These are phyloP conservation scores for Geranomyces michiganensis DNA, from an alignment of 192 early-diverging fungal genomes.

Conservation along the genomic window DNA sequence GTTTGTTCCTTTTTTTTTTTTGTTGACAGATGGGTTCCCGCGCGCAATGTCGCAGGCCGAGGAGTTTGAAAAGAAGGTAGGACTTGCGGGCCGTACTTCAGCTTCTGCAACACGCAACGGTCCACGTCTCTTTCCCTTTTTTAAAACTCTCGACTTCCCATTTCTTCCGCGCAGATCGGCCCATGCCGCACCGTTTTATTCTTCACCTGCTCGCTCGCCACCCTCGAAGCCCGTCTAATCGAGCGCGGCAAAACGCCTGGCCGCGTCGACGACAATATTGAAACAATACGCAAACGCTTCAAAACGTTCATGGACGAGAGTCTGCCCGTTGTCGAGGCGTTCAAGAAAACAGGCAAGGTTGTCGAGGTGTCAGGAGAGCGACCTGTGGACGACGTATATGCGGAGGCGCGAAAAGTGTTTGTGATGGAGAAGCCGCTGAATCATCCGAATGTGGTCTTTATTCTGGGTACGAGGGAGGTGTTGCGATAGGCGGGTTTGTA, in stretches of 20 bases:
- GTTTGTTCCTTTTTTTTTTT: neutral
- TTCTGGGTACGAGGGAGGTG: constrained; percentile 31
- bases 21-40: constrained; percentile 53
- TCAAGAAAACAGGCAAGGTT: constrained; percentile 33
- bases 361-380: constrained; percentile 33
- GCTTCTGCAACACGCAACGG: too few relatives aligned
- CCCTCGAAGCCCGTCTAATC: constrained; percentile 54
- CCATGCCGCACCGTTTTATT: constrained; percentile 37
- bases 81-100: too few relatives aligned
- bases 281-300: constrained; percentile 60
- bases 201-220: constrained; percentile 55
- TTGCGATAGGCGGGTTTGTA: neutral
- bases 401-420: constrained; percentile 36
- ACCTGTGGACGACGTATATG: constrained; percentile 41
- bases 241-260: constrained; percentile 60
- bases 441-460: constrained; percentile 40
- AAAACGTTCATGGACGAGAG: constrained; percentile 51
- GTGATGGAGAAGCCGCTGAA: constrained; percentile 28
- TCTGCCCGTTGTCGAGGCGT: constrained; percentile 56
- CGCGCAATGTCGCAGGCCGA: constrained; percentile 47
- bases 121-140: neutral
- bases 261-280: constrained; percentile 60
- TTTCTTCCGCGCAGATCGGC: constrained; percentile 30
- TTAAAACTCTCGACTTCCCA: neutral
- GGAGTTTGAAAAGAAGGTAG: constrained; percentile 47